Base-by-base conservation (phyloP, 306 rosid genomes). In the Senna siamea region DNA sequence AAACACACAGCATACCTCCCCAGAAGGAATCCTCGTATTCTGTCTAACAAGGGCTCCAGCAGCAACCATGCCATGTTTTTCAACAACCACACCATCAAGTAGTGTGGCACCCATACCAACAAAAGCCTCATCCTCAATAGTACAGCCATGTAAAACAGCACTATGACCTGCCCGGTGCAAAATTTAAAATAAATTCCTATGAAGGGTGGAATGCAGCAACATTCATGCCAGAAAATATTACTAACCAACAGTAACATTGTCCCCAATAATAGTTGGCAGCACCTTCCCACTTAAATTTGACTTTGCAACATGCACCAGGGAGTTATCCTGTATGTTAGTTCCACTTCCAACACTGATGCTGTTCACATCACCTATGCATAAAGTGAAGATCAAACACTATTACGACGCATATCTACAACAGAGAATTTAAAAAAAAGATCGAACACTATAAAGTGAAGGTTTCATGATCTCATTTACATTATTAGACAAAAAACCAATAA, bases 231-330 rank as follows among this genome's bases (percentile, higher is more conserved):
- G 57, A 54, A 43, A n/a, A 17, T 28, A 50, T 32, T 53, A 85
- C 97, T 78, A 76, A 94, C 97, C 98, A 30, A 94, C 86, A 4
- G 97, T 94, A 34, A 94, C 98, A 76, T 91, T 94, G 76, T 94
- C 82, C 55, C 96, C 97, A 17, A 94, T 89, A 52, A 87, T 66
- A 20, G 97, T 94, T 22, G 97, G 96, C 79, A 94, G 83, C 38
- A 88, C 97, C 90, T 94, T 91, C 76, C 96, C 98, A 75, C 86
- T 76, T 78, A 91, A 83, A 78, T 89, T 91, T 52, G 97, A 84
- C 79, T 94, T 94, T 1, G 96, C 98, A 11, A 94, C 97, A 72
- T 91, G 98, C 76, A 94, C 98, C 68, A 94, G 85, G 77, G 98
- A 87, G 84, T 94, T 94, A 73, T 91, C 98, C 82, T 91, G 98